These are phyloP conservation scores for Moricandia moricandioides DNA, from an alignment of 345 rosid genomes.

Conservation along the genomic window DNA sequence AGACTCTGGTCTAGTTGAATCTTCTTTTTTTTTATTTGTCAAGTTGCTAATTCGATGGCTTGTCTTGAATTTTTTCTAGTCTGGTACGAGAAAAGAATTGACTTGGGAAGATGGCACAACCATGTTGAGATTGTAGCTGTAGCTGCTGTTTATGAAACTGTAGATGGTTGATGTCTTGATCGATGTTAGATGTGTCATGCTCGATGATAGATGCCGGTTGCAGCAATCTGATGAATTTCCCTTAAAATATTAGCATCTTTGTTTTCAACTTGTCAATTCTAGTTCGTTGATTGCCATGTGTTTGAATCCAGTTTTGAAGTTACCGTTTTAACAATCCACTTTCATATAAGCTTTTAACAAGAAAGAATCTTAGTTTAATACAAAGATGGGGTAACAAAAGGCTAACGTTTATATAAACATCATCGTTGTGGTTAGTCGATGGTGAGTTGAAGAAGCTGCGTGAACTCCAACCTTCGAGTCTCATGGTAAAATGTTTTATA, in stretches of 20 bases:
- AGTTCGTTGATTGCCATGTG: not conserved
- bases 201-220: conserved; percentile 10
- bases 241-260: conserved; percentile 16
- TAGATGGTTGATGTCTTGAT: conserved; percentile 8
- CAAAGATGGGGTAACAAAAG: not conserved
- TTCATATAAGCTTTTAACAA: too few species aligned
- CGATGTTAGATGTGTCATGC: conserved; percentile 22
- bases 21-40: not conserved
- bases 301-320: not conserved
- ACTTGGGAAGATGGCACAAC: conserved; percentile 49
- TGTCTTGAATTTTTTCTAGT: conserved; percentile 55
- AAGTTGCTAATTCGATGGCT: conserved; percentile 35
- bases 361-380: not conserved
- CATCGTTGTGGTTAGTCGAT: conserved; percentile 36
- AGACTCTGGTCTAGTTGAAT: conserved; percentile 15
- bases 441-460: conserved; percentile 53
- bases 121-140: conserved; percentile 71
- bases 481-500: conserved; percentile 63
- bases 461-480: conserved; percentile 72
- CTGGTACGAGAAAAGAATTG: conserved; percentile 55
- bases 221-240: conserved; percentile 21
- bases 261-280: not conserved
- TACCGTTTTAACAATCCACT: too few species aligned
- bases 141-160: conserved; percentile 58
- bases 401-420: too few species aligned